Evolutionary conservation across 164 flowering plant genomes (phyloP), one percentile per base, ranked within the genome.

Genomic region (Stephania japonica): DNA sequence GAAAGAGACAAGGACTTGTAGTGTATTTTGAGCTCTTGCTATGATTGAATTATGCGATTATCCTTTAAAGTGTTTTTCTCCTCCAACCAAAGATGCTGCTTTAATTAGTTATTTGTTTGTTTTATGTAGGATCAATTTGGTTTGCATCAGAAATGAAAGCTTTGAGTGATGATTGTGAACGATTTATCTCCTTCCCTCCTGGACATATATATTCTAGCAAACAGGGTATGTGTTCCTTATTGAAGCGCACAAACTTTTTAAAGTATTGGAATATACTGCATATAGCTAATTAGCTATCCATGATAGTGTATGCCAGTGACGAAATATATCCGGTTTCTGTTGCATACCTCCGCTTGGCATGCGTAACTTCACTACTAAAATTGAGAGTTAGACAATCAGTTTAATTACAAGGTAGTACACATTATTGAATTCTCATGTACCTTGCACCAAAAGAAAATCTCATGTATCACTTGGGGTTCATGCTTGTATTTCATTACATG

Each of bases 61-160:
- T 23, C 63, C n/a, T 16, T 56, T 56, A 56, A 11, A 21, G 18
- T 21, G 18, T 56, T 56, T n/a, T n/a, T n/a, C 23, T 6, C 23
- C 21, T 56, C 8, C 38, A 10, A 14, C 21, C 23, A 56, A 21
- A n/a, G 26, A 24, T 68, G 21, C 8, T 71, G 16, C 42, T 68
- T 61, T 32, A 32, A 32, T 32, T 1, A 32, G 2, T 32, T 32
- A 32, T 32, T 32, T 32, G 38, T 32, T 32, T 32, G 38, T 32
- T 32, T 67, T 79, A 50, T 69, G 25, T 87, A 94, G 99, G 98
- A 56, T 93, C 99, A 21, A 79, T 80, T 41, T 94, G 99, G 99
- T 94, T 94, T 88, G 96, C 99, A 65, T 94, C 99, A 69, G 99
- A 94, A 82, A 94, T 94, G 99, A 94, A 94, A 82, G 99, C 98